phyloP scores from a whole-genome alignment of 179 eudicot genomes.

The Patellifolia procumbens region DNA sequence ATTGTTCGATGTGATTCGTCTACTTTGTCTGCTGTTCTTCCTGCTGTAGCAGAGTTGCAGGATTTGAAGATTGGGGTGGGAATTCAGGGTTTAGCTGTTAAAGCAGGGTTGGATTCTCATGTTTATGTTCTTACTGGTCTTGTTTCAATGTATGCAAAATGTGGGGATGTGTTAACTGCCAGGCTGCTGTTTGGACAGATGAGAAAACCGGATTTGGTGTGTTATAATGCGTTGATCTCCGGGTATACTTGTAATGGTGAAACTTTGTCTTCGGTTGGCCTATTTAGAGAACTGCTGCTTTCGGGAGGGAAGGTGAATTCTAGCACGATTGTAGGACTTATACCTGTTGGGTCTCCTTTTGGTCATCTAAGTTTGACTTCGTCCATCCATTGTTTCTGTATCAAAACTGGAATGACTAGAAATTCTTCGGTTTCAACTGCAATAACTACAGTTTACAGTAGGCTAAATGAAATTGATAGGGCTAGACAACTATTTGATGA shows the following conservation, averaged over 20 bases:
- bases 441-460: too few species aligned
- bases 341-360: too few species aligned
- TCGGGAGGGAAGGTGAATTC: too few species aligned
- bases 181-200: conserved; percentile 56
- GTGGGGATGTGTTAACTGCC: conserved; percentile 59
- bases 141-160: conserved; percentile 76
- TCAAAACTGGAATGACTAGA: too few species aligned
- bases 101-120: conserved; percentile 59
- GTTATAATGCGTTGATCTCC: conserved; percentile 84
- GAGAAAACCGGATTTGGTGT: conserved; percentile 60
- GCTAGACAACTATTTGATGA: too few species aligned
- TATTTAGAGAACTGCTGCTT: too few species aligned
- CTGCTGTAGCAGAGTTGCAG: conserved; percentile 70
- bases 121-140: conserved; percentile 78
- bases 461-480: too few species aligned
- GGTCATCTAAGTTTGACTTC: too few species aligned
- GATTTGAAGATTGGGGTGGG: conserved; percentile 61
- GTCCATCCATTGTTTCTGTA: too few species aligned
- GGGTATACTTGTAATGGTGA: conserved; percentile 63
- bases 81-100: conserved; percentile 63
- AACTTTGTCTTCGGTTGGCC: conserved; percentile 45
- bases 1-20: conserved; percentile 54
- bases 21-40: conserved; percentile 61
- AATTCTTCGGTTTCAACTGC: too few species aligned
- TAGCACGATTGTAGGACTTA: too few species aligned